Evolutionary conservation across 192 early-diverging fungal species (phyloP).

Genomic region (Coemansia sp.): DNA sequence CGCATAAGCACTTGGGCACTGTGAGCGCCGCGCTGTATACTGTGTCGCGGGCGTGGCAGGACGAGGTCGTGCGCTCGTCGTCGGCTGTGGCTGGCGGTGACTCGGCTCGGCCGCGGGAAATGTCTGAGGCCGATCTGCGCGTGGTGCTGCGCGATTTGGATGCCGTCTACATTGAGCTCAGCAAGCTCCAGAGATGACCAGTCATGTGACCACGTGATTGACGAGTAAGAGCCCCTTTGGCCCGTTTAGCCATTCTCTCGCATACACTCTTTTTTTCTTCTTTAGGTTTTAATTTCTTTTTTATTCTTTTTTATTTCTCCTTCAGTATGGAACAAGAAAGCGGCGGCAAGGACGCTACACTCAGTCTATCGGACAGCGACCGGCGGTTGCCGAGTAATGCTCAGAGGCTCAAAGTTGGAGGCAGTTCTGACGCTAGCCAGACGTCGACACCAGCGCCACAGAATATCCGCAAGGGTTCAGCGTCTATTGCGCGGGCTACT

Average conservation of each 20-base stretch:
- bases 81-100: neutral
- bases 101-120: slow-evolving; percentile 7
- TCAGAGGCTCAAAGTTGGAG: neutral
- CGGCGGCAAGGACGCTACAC: neutral
- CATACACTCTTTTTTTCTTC: neutral
- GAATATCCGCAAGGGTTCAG: slow-evolving; percentile 27
- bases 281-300: neutral
- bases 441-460: slow-evolving; percentile 16
- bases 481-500: slow-evolving; percentile 38
- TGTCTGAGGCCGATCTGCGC: slow-evolving; percentile 29
- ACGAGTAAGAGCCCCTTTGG: neutral
- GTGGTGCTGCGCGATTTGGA: slow-evolving; percentile 35
- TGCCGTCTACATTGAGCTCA: slow-evolving; percentile 3
- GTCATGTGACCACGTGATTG: neutral
- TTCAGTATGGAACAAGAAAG: slow-evolving; percentile 2
- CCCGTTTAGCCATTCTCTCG: neutral
- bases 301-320: neutral
- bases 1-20: neutral
- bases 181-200: slow-evolving; percentile 1
- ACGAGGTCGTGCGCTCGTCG: slow-evolving; percentile 29
- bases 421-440: slow-evolving; percentile 2
- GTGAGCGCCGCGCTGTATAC: slow-evolving; percentile 30
- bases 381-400: slow-evolving; percentile 32
- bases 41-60: slow-evolving; percentile 44
- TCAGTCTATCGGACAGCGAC: slow-evolving; percentile 26